phyloP scores from a whole-genome alignment of 2,329 filamentous ascomycete species.

The Penicillium paneum region DNA sequence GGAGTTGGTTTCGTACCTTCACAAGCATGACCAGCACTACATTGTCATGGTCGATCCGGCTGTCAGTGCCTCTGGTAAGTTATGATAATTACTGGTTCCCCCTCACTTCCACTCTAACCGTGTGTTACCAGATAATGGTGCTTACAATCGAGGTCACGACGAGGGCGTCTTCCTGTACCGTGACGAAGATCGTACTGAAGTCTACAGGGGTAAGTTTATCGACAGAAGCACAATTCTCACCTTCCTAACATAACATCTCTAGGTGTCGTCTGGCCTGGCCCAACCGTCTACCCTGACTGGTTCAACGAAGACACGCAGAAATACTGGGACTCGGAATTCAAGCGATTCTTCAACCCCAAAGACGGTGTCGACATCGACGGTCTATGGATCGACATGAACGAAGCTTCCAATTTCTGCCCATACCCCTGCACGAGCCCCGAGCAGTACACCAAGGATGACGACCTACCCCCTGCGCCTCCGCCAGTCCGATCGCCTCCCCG shows the following conservation, averaged over 20 bases:
- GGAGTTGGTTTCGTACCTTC: conserved; percentile 64
- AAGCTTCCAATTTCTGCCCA: conserved; percentile 53
- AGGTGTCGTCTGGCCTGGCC: conserved; percentile 75
- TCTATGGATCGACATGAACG: conserved; percentile 73
- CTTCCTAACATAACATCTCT: not conserved
- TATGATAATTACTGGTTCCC: not conserved
- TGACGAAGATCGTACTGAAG: conserved; percentile 49
- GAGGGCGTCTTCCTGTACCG: conserved; percentile 54
- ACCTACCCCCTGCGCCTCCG: conserved; percentile 58
- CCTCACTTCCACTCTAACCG: not conserved
- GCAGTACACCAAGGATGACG: conserved; percentile 48
- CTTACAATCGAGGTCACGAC: conserved; percentile 61
- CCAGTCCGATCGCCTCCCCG: conserved; percentile 62
- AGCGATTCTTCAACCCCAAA: conserved; percentile 60
- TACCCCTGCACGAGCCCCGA: conserved; percentile 56
- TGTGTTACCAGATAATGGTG: conserved; percentile 43
- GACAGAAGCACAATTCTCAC: not conserved
- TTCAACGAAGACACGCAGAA: conserved; percentile 61
- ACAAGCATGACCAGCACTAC: conserved; percentile 65
- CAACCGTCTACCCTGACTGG: conserved; percentile 73
- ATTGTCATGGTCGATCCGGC: conserved; percentile 71
- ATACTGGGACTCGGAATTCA: conserved; percentile 71
- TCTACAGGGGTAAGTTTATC: conserved; percentile 44
- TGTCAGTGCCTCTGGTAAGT: conserved; percentile 39
- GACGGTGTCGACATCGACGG: conserved; percentile 72